Base-by-base conservation (phyloP, 768 basidiomycete species). In the Zangia roseola region DNA sequence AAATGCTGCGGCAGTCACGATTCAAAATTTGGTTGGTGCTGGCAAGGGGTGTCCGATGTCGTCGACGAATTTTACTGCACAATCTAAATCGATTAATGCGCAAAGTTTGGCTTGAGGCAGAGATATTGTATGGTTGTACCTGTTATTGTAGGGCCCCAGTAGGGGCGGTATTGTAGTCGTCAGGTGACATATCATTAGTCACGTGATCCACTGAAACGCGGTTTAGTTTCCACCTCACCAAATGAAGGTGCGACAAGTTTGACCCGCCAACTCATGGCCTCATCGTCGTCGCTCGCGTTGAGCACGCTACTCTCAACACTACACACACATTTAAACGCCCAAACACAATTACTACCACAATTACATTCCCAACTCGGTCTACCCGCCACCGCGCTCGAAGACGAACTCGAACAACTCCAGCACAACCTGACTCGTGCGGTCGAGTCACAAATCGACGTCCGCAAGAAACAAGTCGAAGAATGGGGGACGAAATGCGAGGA, bases 341-440 rank as follows among this genome's bases (percentile, higher is more conserved):
- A 94, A 68, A 91, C 89, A 0, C 84, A 88, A 53, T 75, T 91
- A 26, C 74, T 95, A 2, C 91, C 91, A 14, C 82, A 84, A 7
- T 74, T 95, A 5, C 91, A 94, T 67, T 75, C 81, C 1, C 90
- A 90, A 60, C 86, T 95, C 14, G 91, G 90, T 26, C 76, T 94
- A 13, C 90, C 92, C 9, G 69, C 81, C 23, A 82, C 83, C 10
- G 85, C 91, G 0, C 79, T 94, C 36, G 82, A 89, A 63, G 86
- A 90, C 64, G 93, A 97, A 50, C 76, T 94, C 26, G 73, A 77
- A 44, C 68, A 77, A 8, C 77, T 95, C 7, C 86, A 93, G 59
- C 76, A 84, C 26, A 82, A 86, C 41, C 82, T 95, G 37, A 79
- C 85, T 47, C 75, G 80, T 48, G 83, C 88, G 21, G 86, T 94